Evolutionary conservation across 1,284 basidiomycete genomes (phyloP), one percentile per base, ranked within the genome.

Genomic region (Puccinia coronata): DNA sequence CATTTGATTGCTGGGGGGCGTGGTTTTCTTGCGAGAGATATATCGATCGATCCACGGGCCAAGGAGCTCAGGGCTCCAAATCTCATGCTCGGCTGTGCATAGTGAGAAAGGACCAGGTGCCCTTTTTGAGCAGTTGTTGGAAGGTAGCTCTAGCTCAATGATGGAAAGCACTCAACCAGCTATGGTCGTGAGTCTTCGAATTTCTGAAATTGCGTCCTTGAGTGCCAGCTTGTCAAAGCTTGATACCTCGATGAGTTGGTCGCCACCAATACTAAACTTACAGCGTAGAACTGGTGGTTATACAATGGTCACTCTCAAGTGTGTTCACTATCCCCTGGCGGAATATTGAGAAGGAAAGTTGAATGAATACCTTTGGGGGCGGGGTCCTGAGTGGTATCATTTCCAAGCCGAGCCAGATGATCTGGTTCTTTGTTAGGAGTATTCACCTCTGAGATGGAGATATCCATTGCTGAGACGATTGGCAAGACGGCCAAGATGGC

Each of bases 181-280:
- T 14, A 78, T 65, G 23, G 63, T 47, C 36, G 61, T 65, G 47
- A 78, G 53, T 28, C 76, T 67, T 51, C 76, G 76, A 55, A 78
- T 47, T 78, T 78, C 76, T 53, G 63, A 53, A 36, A 69, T 78
- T 16, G 76, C 51, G 53, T 78, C 76, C n/a, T 65, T 63, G 18
- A 78, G 36, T 3, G 76, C 76, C n/a, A 69, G 76, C 39, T 65
- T 28, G 57, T 78, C 76, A 2, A 53, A 43, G 34, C 63, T 78
- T 20, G 76, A 65, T 49, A 78, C 76, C 20, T 78, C 76, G 14
- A 78, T 69, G 47, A 78, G 63, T 55, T 78, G 76, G 55, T 78
- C 76, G 20, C 76, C 76, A 16, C 76, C 41, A 25, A 78, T 63
- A 36, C 76, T 78, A 23, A 78, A 67, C 34, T 34, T 65, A 78